Conservation (phyloP, 2,329 filamentous ascomycete genomes). For the Coniosporium tulheliwenetii region DNA sequence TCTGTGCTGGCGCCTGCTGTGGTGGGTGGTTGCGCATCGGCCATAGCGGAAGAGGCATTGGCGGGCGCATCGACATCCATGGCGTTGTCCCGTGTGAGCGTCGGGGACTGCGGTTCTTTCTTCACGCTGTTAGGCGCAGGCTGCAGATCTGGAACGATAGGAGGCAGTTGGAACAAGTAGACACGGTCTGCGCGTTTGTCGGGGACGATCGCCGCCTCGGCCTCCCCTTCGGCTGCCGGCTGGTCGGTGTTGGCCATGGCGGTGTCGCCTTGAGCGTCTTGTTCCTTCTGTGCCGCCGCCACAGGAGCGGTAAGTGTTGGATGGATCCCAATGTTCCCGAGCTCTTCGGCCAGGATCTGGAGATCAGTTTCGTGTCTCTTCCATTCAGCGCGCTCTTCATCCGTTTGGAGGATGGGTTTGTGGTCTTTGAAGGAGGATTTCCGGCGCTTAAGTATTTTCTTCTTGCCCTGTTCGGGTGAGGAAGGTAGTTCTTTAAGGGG, state of each 20-base stretch:
- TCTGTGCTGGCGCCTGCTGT: conserved; percentile 4
- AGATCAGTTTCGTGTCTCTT: conserved; percentile 31
- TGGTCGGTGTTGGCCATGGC: conserved; percentile 16
- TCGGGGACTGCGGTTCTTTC: conserved; percentile 5
- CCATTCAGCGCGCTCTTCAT: conserved; percentile 36
- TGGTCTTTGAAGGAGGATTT: conserved; percentile 6
- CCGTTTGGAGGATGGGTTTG: conserved; percentile 32
- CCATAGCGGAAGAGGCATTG: conserved; percentile 7
- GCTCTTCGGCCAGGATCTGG: conserved; percentile 28
- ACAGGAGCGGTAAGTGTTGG: too few species aligned
- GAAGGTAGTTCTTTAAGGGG: conserved; percentile 12
- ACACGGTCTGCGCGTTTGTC: conserved; percentile 36
- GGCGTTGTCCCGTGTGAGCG: conserved; percentile 1
- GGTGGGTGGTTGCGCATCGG: conserved; percentile 10
- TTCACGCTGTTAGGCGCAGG: conserved; percentile 13
- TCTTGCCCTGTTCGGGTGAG: conserved; percentile 15
- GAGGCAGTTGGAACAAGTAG: conserved; percentile 50
- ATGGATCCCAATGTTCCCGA: conserved; percentile 21
- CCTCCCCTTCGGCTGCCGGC: conserved; percentile 5
- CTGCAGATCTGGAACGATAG: conserved; percentile 41
- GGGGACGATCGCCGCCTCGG: conserved; percentile 8
- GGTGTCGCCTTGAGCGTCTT: conserved; percentile 26
- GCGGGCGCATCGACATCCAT: not conserved
- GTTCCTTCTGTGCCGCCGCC: conserved; percentile 4
- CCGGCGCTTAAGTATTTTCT: conserved; percentile 10